phyloP scores from a whole-genome alignment of 2,329 filamentous ascomycete species.

The Tolypocladium nubicola region DNA sequence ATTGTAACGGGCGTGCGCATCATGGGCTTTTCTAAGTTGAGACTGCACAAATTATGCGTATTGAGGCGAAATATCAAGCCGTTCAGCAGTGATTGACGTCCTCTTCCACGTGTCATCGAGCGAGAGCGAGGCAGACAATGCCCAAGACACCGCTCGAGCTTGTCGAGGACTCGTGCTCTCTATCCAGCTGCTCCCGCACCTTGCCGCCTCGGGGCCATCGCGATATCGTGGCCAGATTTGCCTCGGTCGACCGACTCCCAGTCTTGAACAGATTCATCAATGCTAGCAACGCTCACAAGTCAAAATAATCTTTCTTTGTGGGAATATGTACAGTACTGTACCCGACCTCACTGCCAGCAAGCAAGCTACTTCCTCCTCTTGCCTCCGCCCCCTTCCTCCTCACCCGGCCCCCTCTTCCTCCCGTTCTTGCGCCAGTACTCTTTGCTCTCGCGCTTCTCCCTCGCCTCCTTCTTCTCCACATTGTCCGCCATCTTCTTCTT shows the following conservation, averaged over 20 bases:
- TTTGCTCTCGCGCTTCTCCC: slow-evolving; percentile 85
- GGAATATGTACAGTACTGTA: background rate
- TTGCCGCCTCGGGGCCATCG: background rate
- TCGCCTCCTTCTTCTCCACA: slow-evolving; percentile 71
- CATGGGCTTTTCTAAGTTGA: background rate
- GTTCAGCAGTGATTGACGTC: background rate
- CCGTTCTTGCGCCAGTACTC: slow-evolving; percentile 92
- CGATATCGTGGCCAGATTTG: background rate
- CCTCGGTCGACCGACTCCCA: background rate
- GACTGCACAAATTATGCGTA: background rate
- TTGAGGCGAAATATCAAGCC: background rate
- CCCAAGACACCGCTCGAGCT: slow-evolving; percentile 1
- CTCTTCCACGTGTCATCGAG: background rate
- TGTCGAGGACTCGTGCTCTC: too few relatives aligned
- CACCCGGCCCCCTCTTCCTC: slow-evolving; percentile 46
- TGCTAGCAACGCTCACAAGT: background rate
- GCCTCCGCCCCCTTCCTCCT: slow-evolving; percentile 24
- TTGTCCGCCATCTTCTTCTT: slow-evolving; percentile 73
- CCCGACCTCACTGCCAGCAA: background rate
- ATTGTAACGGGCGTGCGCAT: background rate
- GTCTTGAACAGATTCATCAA: background rate
- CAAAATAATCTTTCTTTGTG: background rate
- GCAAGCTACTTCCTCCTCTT: slow-evolving; percentile 21
- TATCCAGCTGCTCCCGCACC: too few relatives aligned
- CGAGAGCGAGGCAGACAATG: slow-evolving; percentile 5